Evolutionary conservation across 345 rosid genomes (phyloP).

Genomic region (Sisymbrium irio): DNA sequence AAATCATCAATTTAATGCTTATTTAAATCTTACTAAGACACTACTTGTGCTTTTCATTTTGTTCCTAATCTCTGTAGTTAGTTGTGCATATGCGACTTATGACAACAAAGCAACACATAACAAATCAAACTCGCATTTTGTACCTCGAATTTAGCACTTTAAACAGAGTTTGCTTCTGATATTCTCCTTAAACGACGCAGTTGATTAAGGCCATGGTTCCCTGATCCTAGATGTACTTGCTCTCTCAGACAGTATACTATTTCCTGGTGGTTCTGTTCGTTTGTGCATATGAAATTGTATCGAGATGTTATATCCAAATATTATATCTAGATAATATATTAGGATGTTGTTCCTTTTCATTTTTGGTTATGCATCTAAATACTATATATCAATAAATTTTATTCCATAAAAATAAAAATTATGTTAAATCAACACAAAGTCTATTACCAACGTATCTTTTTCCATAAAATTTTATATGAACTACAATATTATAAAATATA

Average conservation of each 20-base stretch:
- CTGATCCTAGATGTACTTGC: not conserved
- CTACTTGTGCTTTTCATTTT: not conserved
- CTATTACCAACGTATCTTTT: too few relatives aligned
- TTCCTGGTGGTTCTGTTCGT: too few relatives aligned
- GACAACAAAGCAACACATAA: slow-evolving; percentile 28
- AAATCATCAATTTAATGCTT: slow-evolving; percentile 1
- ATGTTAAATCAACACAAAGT: too few relatives aligned
- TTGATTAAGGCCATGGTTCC: slow-evolving; percentile 28
- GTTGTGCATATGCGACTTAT: slow-evolving; percentile 14
- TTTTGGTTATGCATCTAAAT: too few relatives aligned
- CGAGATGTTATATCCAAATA: too few relatives aligned
- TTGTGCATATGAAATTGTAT: too few relatives aligned
- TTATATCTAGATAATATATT: too few relatives aligned
- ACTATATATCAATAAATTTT: too few relatives aligned
- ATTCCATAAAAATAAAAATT: too few relatives aligned
- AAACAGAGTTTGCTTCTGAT: slow-evolving; percentile 9
- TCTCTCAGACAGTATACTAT: not conserved
- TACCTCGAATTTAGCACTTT: not conserved
- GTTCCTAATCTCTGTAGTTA: slow-evolving; percentile 10
- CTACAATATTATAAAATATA: too few relatives aligned
- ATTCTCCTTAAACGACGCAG: slow-evolving; percentile 26
- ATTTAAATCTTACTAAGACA: not conserved
- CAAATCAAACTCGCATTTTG: slow-evolving; percentile 2
- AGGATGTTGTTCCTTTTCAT: too few relatives aligned
- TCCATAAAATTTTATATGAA: too few relatives aligned